phyloP scores from a whole-genome alignment of 352 stramenopile genomes.

The Aphanomyces euteiches region DNA sequence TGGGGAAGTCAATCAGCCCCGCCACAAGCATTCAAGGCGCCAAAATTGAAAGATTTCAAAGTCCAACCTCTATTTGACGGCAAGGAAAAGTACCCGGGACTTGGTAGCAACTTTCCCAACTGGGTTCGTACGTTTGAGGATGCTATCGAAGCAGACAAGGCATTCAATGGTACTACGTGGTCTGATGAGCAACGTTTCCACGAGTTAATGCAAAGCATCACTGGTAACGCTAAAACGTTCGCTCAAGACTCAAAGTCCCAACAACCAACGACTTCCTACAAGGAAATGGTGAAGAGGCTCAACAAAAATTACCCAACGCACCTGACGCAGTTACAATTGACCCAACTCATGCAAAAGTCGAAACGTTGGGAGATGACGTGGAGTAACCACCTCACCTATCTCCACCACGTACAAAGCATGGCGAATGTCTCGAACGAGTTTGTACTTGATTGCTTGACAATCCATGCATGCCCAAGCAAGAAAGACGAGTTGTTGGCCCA shows the following conservation, averaged over 20 bases:
- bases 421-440: background rate
- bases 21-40: background rate
- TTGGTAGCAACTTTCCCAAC: background rate
- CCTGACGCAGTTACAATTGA: conserved; percentile 1
- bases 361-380: conserved; percentile 4
- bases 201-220: background rate
- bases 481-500: background rate
- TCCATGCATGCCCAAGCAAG: background rate
- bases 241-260: background rate
- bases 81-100: conserved; percentile 7
- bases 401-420: conserved; percentile 4
- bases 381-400: background rate
- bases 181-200: background rate
- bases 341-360: background rate
- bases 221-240: background rate
- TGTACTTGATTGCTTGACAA: conserved; percentile 2
- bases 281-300: background rate
- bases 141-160: background rate
- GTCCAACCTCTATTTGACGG: conserved; percentile 4
- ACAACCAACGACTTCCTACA: background rate
- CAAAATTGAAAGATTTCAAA: conserved; percentile 7
- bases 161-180: background rate
- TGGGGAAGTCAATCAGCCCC: background rate
- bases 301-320: background rate
- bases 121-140: background rate